A percentile compares a stretch with the other conserved stretches of the same genome.
These are phyloP conservation scores for Daedaleopsis nitida DNA, from an alignment of 768 basidiomycete species.

Conservation along the genomic window DNA sequence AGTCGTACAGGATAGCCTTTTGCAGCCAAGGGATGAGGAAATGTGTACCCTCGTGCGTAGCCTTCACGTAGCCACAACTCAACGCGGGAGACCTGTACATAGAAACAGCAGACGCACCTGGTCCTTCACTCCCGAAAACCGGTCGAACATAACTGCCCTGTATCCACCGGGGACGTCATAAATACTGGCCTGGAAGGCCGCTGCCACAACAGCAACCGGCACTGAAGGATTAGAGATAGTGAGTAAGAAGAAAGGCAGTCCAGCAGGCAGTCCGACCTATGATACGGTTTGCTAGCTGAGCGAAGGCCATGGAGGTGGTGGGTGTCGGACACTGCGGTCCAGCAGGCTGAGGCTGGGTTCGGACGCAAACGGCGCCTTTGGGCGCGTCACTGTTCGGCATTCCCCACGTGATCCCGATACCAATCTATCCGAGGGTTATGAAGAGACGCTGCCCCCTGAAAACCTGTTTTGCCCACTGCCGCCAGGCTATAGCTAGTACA, in stretches of 20 bases:
- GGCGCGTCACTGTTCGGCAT: slow-evolving; percentile 19
- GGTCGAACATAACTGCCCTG: slow-evolving; percentile 97
- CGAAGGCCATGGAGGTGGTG: slow-evolving; percentile 47
- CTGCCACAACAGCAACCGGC: slow-evolving; percentile 57
- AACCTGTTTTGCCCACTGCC: no score
- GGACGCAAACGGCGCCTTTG: neutral
- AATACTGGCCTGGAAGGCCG: slow-evolving; percentile 48
- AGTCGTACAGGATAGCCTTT: slow-evolving; percentile 95
- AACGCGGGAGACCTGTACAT: neutral
- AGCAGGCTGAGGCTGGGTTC: neutral
- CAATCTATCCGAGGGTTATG: neutral
- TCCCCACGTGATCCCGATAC: slow-evolving; percentile 13
- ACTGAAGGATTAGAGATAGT: slow-evolving; percentile 62
- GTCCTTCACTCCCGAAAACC: slow-evolving; percentile 89
- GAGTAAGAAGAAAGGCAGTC: neutral
- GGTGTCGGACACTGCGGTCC: neutral
- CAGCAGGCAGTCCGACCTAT: slow-evolving; percentile 39
- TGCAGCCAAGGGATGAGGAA: slow-evolving; percentile 96
- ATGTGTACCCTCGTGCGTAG: slow-evolving; percentile 92
- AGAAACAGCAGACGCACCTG: slow-evolving; percentile 47
- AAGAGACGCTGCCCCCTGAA: no score
- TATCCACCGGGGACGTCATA: slow-evolving; percentile 80
- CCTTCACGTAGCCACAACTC: slow-evolving; percentile 49
- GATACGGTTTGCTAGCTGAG: slow-evolving; percentile 49
- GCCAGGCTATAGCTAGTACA: no score